A percentile compares a stretch with the other conserved stretches of the same genome.
Evolutionary conservation across 352 stramenopile genomes (phyloP).

Genomic region (Globisporangium cystogenes): DNA sequence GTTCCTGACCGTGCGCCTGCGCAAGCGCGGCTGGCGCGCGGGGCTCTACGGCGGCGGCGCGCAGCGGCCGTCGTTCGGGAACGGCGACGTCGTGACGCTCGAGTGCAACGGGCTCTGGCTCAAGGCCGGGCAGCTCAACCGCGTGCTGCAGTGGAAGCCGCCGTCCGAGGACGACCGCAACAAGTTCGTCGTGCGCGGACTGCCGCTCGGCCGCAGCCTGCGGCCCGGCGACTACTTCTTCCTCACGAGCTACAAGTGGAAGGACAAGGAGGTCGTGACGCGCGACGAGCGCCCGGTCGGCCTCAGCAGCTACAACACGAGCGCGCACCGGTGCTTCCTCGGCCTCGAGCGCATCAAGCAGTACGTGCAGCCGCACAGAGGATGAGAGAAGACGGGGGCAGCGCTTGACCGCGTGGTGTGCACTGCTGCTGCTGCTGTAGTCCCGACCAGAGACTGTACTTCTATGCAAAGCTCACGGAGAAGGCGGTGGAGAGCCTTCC

Average conservation of each 20-base stretch:
- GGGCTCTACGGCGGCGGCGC: slow-evolving; percentile 35
- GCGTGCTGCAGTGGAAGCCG: slow-evolving; percentile 84
- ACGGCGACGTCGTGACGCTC: slow-evolving; percentile 83
- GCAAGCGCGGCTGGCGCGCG: slow-evolving; percentile 74
- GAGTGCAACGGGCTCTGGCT: slow-evolving; percentile 87
- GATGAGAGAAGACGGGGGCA: no score
- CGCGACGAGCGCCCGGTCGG: slow-evolving; percentile 71
- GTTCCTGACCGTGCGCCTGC: slow-evolving; percentile 71
- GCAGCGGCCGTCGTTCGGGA: slow-evolving; percentile 68
- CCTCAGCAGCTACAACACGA: slow-evolving; percentile 82
- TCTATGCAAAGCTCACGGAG: slow-evolving; percentile 77
- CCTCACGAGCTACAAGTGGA: slow-evolving; percentile 82
- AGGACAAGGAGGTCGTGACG: slow-evolving; percentile 83
- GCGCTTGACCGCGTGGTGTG: no score
- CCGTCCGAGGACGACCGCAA: slow-evolving; percentile 78
- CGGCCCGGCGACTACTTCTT: slow-evolving; percentile 84
- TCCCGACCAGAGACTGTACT: slow-evolving; percentile 57
- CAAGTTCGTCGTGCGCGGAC: slow-evolving; percentile 82
- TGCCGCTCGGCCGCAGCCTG: slow-evolving; percentile 68
- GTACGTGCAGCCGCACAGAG: no score
- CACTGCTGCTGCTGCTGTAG: slow-evolving; percentile 16
- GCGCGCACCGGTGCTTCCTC: slow-evolving; percentile 78
- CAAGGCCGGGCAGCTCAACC: slow-evolving; percentile 63
- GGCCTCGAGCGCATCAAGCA: slow-evolving; percentile 75
- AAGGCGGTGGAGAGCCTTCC: slow-evolving; percentile 68